Evolutionary conservation across 2,329 filamentous ascomycete genomes (phyloP).

Genomic region (Botrytis paeoniae): DNA sequence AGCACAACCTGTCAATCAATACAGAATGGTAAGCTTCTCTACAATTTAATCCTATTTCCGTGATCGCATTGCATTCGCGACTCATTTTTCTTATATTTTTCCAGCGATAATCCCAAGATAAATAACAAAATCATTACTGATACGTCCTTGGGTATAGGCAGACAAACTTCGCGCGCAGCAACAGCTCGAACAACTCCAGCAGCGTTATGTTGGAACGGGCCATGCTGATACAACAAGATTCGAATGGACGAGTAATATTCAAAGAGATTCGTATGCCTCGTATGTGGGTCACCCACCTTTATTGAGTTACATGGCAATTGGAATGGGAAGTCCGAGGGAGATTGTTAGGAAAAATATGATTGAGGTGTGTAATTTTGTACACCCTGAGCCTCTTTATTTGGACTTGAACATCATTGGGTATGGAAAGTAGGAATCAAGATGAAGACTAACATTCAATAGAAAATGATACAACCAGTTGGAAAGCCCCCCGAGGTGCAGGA

Average conservation of each 20-base stretch:
- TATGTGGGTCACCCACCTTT: slow-evolving; percentile 88
- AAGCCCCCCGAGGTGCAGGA: slow-evolving; percentile 59
- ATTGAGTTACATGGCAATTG: slow-evolving; percentile 83
- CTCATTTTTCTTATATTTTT: background rate
- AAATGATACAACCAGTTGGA: slow-evolving; percentile 67
- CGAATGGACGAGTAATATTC: slow-evolving; percentile 96
- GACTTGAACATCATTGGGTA: background rate
- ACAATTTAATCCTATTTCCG: background rate
- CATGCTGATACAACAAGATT: slow-evolving; percentile 96
- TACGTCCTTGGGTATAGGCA: slow-evolving; percentile 53
- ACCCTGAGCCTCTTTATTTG: too few relatives aligned
- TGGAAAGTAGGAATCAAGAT: background rate
- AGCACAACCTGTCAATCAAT: background rate
- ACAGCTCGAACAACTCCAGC: slow-evolving; percentile 94
- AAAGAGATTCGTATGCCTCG: slow-evolving; percentile 86
- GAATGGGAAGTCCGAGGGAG: slow-evolving; percentile 79
- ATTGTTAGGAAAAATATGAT: slow-evolving; percentile 78
- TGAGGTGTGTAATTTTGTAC: slow-evolving; percentile 50
- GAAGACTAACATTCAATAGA: slow-evolving; percentile 42
- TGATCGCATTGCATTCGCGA: background rate
- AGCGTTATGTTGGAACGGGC: slow-evolving; percentile 92
- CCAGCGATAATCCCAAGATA: background rate
- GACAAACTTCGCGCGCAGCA: slow-evolving; percentile 98
- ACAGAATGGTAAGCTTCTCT: background rate
- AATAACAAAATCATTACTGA: background rate